Evolutionary conservation across 805 yeast species (phyloP).

Genomic region (Kazachstania martiniae): DNA sequence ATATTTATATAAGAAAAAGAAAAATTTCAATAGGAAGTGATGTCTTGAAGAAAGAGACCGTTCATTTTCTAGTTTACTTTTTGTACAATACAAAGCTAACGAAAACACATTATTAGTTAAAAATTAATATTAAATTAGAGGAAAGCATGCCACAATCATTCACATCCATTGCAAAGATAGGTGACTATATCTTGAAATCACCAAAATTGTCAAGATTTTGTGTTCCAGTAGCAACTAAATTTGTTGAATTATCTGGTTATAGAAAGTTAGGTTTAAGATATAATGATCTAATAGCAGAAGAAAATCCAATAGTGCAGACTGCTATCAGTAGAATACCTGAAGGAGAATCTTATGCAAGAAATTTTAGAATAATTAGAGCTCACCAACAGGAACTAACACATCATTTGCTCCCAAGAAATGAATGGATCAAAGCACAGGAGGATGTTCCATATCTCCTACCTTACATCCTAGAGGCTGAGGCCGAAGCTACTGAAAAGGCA

Average conservation of each 20-base stretch:
- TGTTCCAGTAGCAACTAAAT: slow-evolving; percentile 70
- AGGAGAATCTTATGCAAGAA: slow-evolving; percentile 79
- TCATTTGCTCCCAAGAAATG: slow-evolving; percentile 70
- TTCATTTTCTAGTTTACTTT: no score
- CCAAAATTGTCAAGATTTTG: slow-evolving; percentile 68
- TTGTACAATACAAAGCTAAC: no score
- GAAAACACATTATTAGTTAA: no score
- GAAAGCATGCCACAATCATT: slow-evolving; percentile 33
- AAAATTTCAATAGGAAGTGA: no score
- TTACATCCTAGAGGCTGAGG: slow-evolving; percentile 87
- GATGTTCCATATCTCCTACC: slow-evolving; percentile 79
- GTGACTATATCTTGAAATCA: slow-evolving; percentile 70
- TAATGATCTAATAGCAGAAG: slow-evolving; percentile 83
- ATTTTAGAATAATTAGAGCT: slow-evolving; percentile 85
- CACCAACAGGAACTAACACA: slow-evolving; percentile 79
- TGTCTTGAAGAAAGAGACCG: no score
- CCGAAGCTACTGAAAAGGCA: slow-evolving; percentile 77
- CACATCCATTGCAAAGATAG: slow-evolving; percentile 60
- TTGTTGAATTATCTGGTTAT: slow-evolving; percentile 74
- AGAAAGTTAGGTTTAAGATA: slow-evolving; percentile 88
- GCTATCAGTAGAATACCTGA: slow-evolving; percentile 83
- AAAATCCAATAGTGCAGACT: slow-evolving; percentile 73
- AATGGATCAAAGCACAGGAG: slow-evolving; percentile 70
- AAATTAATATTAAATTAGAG: no score
- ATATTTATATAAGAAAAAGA: no score